Conservation (phyloP, 116 monocot genomes). For the Iris pallida region DNA sequence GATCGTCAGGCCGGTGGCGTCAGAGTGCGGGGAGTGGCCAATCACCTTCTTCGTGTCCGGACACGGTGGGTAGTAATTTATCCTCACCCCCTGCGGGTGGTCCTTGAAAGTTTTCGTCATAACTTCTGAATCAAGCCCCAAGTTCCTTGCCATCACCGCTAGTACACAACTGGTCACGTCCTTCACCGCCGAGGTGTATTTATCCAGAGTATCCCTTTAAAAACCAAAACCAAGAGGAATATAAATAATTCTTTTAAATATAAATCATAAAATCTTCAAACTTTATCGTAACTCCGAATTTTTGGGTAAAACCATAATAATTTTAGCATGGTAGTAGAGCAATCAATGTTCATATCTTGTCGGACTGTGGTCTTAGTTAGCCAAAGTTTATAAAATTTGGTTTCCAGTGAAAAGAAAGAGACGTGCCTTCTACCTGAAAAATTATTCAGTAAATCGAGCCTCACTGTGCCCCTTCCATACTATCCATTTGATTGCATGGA, state of each 20-base stretch:
- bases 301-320: too few species aligned
- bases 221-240: background rate
- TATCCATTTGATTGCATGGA: too few species aligned
- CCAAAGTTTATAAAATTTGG: too few species aligned
- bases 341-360: too few species aligned
- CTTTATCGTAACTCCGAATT: too few species aligned
- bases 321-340: too few species aligned
- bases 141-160: constrained; percentile 5
- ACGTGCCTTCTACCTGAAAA: too few species aligned
- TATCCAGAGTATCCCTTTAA: constrained; percentile 10
- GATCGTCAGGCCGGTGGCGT: constrained; percentile 10
- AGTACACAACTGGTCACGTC: background rate
- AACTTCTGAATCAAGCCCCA: constrained; percentile 2
- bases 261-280: too few species aligned
- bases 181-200: constrained; percentile 15
- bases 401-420: too few species aligned
- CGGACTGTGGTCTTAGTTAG: too few species aligned
- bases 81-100: constrained; percentile 14
- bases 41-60: constrained; percentile 3
- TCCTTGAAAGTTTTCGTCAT: constrained; percentile 4
- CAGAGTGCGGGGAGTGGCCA: constrained; percentile 10
- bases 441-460: too few species aligned
- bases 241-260: background rate
- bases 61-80: constrained; percentile 30
- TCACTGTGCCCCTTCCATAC: too few species aligned